Evolutionary conservation across 495 filamentous ascomycete species (phyloP).

Genomic region (Annulohypoxylon moriforme): DNA sequence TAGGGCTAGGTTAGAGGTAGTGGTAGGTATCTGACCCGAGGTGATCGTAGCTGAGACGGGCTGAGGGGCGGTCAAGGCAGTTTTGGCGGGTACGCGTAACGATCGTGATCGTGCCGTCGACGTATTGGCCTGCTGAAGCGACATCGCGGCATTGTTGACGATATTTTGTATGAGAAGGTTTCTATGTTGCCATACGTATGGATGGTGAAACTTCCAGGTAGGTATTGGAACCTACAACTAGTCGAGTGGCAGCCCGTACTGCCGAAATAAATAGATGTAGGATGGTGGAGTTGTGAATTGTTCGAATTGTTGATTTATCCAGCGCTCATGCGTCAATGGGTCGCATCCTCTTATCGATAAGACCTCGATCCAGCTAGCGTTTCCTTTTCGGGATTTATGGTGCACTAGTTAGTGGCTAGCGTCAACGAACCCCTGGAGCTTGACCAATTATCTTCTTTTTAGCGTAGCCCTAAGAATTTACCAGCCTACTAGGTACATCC

Average conservation of each 20-base stretch:
- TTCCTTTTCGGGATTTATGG: not conserved
- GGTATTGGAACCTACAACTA: not conserved
- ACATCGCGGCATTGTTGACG: conserved; percentile 47
- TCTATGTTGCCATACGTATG: conserved; percentile 3
- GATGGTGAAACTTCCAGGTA: not conserved
- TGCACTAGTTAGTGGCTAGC: not conserved
- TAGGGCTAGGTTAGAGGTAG: conserved; percentile 68
- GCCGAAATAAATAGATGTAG: not conserved
- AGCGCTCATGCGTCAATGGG: conserved; percentile 11
- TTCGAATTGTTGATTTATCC: conserved; percentile 26
- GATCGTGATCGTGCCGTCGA: conserved; percentile 44
- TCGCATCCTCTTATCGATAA: conserved; percentile 25
- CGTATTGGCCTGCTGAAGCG: conserved; percentile 42
- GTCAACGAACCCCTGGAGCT: not conserved
- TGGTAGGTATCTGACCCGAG: conserved; percentile 38
- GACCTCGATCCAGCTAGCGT: not conserved
- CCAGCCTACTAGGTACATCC: not conserved
- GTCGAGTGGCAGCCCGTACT: not conserved
- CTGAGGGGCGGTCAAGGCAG: conserved; percentile 48
- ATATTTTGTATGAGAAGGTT: not conserved
- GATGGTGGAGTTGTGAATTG: conserved; percentile 27
- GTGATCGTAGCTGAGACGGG: conserved; percentile 24
- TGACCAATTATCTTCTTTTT: not conserved
- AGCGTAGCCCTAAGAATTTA: not conserved
- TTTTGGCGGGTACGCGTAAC: conserved; percentile 41